Evolutionary conservation across 768 basidiomycete genomes (phyloP).

Genomic region (Lenzites betulinus): DNA sequence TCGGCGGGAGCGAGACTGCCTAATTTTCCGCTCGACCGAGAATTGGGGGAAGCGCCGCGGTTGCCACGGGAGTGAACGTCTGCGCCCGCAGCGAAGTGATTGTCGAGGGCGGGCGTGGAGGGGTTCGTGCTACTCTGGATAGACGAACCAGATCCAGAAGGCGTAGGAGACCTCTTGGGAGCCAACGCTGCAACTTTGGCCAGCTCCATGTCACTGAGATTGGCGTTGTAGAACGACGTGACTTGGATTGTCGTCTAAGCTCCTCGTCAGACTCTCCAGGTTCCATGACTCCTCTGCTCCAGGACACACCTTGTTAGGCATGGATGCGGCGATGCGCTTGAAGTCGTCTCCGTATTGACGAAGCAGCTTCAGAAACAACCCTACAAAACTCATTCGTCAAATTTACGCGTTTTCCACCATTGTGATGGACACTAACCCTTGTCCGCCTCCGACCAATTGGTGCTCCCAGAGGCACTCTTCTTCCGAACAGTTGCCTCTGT

Average conservation of each 20-base stretch:
- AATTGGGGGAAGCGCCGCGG: conserved; percentile 2
- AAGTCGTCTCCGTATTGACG: conserved; percentile 67
- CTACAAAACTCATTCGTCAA: conserved; percentile 30
- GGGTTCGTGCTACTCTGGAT: neutral
- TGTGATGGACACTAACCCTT: conserved; percentile 46
- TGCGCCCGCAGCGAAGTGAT: neutral
- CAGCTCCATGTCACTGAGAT: conserved; percentile 44
- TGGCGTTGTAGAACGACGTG: conserved; percentile 50
- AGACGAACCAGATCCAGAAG: neutral
- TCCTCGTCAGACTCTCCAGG: conserved; percentile 1
- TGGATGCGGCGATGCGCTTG: conserved; percentile 64
- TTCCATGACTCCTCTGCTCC: conserved; percentile 3
- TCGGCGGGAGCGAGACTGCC: neutral
- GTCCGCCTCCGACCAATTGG: conserved; percentile 69
- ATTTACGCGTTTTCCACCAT: no score
- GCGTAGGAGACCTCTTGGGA: conserved; percentile 41
- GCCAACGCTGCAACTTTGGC: conserved; percentile 43
- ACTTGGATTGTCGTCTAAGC: conserved; percentile 59
- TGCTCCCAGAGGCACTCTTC: conserved; percentile 34
- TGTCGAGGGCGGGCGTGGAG: conserved; percentile 11
- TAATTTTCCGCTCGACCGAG: neutral
- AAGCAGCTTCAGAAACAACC: conserved; percentile 55
- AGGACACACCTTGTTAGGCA: conserved; percentile 58
- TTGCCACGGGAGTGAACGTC: neutral
- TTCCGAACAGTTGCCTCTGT: conserved; percentile 29